Base-by-base conservation (phyloP, 2,329 filamentous ascomycete genomes). In the Helicocarpus griseus region DNA sequence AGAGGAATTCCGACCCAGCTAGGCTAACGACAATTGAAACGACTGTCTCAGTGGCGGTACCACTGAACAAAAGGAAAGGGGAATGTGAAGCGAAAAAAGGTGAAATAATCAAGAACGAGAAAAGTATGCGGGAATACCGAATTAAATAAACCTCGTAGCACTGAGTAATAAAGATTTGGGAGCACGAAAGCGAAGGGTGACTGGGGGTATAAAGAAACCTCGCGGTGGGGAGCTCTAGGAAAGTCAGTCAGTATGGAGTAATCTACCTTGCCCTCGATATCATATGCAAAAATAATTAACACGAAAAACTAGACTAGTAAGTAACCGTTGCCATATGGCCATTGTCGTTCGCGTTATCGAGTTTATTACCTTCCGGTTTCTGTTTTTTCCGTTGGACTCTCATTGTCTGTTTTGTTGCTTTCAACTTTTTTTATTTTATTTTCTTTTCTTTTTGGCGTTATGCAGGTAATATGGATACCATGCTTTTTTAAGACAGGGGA, bases 11-110 rank as follows among this genome's bases (percentile, higher is more conserved):
- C n/a, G 19, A 44, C 41, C 14, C 14, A 41, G 13, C 26, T 24
- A 17, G 24, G 26, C 29, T 26, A 44, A 28, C 19, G 31, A 46
- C 24, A 39, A 45, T 45, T 46, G 40, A 53, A 53, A 53, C 44
- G 52, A 53, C 48, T 31, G 52, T 49, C 43, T 40, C 48, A 51
- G 52, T 48, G 52, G 44, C 43, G 36, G 35, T 22, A 40, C 48
- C 52, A 51, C 52, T 35, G 52, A 33, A 43, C 39, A 50, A 14
- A 49, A 40, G 17, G 24, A 49, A 39, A 39, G 28, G 14, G 26
- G 33, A n/a, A n/a, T 21, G 26, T 17, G 19, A 39, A 40, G 21
- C 29, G 22, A 39, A 17, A 41, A 2, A 28, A 41, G 19, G n/a
- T n/a, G n/a, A 41, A 29, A 40, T n/a, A 41, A 41, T 49, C 44